Conservation (phyloP, 208 protist species). For the Crithidia thermophila region DNA sequence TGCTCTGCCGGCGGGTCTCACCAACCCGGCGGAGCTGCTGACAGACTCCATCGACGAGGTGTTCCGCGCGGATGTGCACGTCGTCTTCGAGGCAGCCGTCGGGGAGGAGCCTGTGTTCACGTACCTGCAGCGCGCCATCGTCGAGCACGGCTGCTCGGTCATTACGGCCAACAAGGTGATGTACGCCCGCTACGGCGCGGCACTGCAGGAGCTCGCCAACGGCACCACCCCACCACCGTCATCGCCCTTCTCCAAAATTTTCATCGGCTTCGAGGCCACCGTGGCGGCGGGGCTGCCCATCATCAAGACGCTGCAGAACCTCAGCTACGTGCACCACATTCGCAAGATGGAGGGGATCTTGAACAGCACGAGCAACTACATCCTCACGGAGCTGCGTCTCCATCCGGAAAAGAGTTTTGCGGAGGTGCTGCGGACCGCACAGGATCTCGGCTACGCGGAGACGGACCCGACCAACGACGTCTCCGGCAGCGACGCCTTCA, state of each 20-base stretch:
- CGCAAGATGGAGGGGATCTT: conserved; percentile 42
- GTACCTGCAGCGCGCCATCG: conserved; percentile 31
- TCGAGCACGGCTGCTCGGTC: conserved; percentile 35
- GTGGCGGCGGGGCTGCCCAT: conserved; percentile 38
- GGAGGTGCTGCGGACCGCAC: conserved; percentile 29
- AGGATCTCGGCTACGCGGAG: conserved; percentile 48
- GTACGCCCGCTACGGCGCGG: conserved; percentile 36
- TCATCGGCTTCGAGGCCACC: conserved; percentile 38
- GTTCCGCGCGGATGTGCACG: conserved; percentile 23
- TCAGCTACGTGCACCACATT: conserved; percentile 31
- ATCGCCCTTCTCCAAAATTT: conserved; percentile 16
- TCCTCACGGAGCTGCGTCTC: conserved; percentile 37
- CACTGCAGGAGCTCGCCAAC: conserved; percentile 33
- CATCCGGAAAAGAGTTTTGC: conserved; percentile 31
- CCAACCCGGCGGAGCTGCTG: conserved; percentile 32
- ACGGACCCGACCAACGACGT: conserved; percentile 44
- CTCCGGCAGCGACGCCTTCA: conserved; percentile 40
- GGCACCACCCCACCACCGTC: conserved; percentile 14
- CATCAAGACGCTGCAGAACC: conserved; percentile 43
- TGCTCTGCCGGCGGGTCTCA: conserved; percentile 17
- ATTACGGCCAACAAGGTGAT: conserved; percentile 50
- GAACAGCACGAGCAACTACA: conserved; percentile 48
- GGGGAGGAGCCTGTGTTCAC: conserved; percentile 38
- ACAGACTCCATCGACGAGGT: conserved; percentile 27
- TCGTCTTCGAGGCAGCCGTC: conserved; percentile 41